These are phyloP conservation scores for Plenodomus biglobosus DNA, from an alignment of 2,329 filamentous ascomycete genomes.

Conservation along the genomic window DNA sequence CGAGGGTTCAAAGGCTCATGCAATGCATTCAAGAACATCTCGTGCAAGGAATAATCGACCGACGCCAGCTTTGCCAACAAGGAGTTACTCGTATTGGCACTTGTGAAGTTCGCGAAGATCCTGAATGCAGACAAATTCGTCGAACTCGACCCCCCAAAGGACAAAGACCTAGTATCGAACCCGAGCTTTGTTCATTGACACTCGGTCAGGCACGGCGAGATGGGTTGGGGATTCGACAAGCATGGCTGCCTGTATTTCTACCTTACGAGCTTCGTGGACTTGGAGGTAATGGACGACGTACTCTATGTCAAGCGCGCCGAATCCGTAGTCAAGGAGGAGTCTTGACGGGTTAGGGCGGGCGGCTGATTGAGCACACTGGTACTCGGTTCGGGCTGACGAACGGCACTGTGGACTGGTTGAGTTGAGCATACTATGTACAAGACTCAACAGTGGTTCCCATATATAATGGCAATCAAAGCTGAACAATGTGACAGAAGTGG, in stretches of 20 bases:
- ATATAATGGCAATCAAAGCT: too few species aligned
- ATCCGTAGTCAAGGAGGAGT: neutral
- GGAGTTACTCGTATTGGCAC: neutral
- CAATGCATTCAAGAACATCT: neutral
- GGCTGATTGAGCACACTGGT: too few species aligned
- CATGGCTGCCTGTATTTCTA: conserved; percentile 5
- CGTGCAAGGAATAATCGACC: neutral
- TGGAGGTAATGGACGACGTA: neutral
- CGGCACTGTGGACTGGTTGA: too few species aligned
- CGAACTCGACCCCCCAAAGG: neutral
- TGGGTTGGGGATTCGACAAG: conserved; percentile 10
- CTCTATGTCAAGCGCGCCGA: neutral
- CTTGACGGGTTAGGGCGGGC: neutral
- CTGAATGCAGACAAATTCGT: neutral
- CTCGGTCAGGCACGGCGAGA: conserved; percentile 4
- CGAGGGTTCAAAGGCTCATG: neutral
- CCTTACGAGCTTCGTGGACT: neutral
- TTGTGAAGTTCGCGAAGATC: neutral
- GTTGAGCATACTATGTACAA: too few species aligned
- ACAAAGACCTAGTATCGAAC: neutral
- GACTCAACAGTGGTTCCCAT: too few species aligned
- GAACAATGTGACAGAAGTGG: too few species aligned
- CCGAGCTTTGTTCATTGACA: conserved; percentile 1
- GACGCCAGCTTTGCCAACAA: neutral
- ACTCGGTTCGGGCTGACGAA: too few species aligned